Conservation (phyloP, 495 filamentous ascomycete species). For the Penicillium egyptiacum region DNA sequence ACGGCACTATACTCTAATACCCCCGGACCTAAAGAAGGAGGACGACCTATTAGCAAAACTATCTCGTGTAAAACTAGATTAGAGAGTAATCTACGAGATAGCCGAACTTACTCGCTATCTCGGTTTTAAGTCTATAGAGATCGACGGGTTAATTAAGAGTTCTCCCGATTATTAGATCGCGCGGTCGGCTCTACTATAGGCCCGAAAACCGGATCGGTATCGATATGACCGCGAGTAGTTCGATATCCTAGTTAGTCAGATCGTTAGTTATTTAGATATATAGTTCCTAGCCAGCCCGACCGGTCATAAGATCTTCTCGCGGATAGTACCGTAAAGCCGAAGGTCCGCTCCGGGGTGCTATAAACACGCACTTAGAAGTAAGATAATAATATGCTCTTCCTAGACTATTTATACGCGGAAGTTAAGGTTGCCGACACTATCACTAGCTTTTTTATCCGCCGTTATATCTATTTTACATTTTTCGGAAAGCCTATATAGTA, state of each 20-base stretch:
- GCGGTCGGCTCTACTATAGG: conserved; percentile 28
- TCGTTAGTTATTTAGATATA: conserved; percentile 22
- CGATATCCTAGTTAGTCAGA: conserved; percentile 21
- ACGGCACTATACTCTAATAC: conserved; percentile 28
- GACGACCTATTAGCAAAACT: conserved; percentile 25
- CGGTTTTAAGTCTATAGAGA: conserved; percentile 30
- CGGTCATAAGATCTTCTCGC: conserved; percentile 7
- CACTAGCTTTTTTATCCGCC: conserved; percentile 33
- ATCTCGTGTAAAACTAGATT: conserved; percentile 23
- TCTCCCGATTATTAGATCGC: conserved; percentile 35
- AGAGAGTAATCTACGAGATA: conserved; percentile 29
- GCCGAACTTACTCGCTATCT: conserved; percentile 28
- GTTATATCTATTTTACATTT: conserved; percentile 37
- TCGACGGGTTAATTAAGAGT: conserved; percentile 21
- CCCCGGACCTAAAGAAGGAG: conserved; percentile 23
- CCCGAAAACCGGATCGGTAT: conserved; percentile 31
- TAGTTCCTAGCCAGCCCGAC: conserved; percentile 15
- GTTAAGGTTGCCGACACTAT: conserved; percentile 20
- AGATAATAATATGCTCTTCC: conserved; percentile 29
- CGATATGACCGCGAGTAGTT: conserved; percentile 26
- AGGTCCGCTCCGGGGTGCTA: conserved; percentile 23
- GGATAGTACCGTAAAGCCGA: conserved; percentile 14
- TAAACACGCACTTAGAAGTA: conserved; percentile 17
- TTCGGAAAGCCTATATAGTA: conserved; percentile 25
- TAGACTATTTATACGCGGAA: conserved; percentile 28